Percentiles rank a stretch among this genome's conserved stretches.
These are phyloP conservation scores for Diatrype stigma DNA, from an alignment of 2,329 filamentous ascomycete genomes.

Conservation along the genomic window DNA sequence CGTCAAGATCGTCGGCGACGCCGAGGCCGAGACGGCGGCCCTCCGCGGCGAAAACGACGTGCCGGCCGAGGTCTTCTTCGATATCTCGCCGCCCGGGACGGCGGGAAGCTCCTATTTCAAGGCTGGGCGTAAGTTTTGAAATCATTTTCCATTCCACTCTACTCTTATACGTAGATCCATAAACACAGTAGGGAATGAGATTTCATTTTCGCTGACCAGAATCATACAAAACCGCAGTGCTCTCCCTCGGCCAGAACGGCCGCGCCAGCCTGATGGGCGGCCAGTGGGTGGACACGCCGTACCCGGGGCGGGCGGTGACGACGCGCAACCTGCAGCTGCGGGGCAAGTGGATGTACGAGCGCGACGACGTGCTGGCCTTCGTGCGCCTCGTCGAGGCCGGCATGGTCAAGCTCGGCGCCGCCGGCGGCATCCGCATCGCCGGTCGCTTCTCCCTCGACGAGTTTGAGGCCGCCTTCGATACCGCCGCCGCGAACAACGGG, in stretches of 20 bases:
- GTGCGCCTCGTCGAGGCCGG: slow-evolving; percentile 40
- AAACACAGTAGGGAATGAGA: too few species aligned
- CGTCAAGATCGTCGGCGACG: slow-evolving; percentile 32
- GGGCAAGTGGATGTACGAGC: slow-evolving; percentile 43
- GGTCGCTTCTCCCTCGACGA: slow-evolving; percentile 18
- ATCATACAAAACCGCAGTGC: slow-evolving; percentile 15
- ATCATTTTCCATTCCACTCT: too few species aligned
- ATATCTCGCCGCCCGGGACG: slow-evolving; percentile 40
- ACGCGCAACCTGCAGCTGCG: slow-evolving; percentile 27
- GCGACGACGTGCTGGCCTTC: slow-evolving; percentile 33
- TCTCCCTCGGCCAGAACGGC: slow-evolving; percentile 30
- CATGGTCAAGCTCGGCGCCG: slow-evolving; percentile 25
- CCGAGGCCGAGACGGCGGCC: slow-evolving; percentile 7
- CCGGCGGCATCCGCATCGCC: slow-evolving; percentile 19
- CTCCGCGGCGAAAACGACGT: slow-evolving; percentile 21
- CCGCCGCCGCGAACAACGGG: neutral
- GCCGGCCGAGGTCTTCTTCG: slow-evolving; percentile 38
- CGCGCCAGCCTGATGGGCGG: slow-evolving; percentile 31
- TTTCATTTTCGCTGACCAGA: too few species aligned
- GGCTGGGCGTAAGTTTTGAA: slow-evolving; percentile 12
- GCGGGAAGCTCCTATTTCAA: slow-evolving; percentile 35
- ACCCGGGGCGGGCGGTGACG: slow-evolving; percentile 27
- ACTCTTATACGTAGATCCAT: too few species aligned
- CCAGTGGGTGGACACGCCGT: slow-evolving; percentile 18
- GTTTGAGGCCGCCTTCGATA: slow-evolving; percentile 5